Conservation (phyloP, 257 asterid genomes). For the Orobanche coerulescens region DNA sequence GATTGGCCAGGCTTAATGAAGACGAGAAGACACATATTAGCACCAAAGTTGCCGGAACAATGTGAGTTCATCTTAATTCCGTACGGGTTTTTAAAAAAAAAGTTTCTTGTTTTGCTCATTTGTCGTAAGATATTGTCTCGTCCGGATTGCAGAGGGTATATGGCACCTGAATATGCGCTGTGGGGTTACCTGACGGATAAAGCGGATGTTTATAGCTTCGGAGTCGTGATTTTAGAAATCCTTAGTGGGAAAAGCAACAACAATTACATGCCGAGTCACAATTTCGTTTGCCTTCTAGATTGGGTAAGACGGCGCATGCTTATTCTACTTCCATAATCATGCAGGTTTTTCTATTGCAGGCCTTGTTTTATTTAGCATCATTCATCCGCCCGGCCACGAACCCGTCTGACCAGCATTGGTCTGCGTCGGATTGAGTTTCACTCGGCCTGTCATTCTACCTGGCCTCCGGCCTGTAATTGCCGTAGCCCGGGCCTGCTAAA, state of each 20-base stretch:
- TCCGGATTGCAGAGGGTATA: conserved; percentile 61
- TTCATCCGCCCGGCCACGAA: too few relatives aligned
- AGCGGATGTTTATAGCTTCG: conserved; percentile 89
- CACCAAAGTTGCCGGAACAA: conserved; percentile 89
- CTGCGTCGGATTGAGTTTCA: too few relatives aligned
- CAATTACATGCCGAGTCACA: conserved; percentile 48
- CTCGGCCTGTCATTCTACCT: too few relatives aligned
- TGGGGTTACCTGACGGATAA: conserved; percentile 88
- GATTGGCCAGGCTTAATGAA: conserved; percentile 82
- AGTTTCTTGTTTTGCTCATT: neutral
- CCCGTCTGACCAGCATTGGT: too few relatives aligned
- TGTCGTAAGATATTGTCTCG: neutral
- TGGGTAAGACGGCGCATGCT: conserved; percentile 44
- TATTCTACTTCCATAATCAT: too few relatives aligned
- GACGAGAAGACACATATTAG: conserved; percentile 80
- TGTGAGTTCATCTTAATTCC: conserved; percentile 38
- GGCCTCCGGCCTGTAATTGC: too few relatives aligned
- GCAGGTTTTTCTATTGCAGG: too few relatives aligned
- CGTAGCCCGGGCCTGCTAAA: too few relatives aligned
- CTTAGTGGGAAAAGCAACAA: conserved; percentile 83
- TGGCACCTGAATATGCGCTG: conserved; percentile 96
- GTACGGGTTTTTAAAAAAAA: neutral
- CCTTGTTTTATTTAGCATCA: too few relatives aligned
- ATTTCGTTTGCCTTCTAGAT: conserved; percentile 77
- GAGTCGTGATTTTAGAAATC: conserved; percentile 68